These are phyloP conservation scores for Nakazawaea laoshanensis DNA, from an alignment of 805 yeast species.

Conservation along the genomic window DNA sequence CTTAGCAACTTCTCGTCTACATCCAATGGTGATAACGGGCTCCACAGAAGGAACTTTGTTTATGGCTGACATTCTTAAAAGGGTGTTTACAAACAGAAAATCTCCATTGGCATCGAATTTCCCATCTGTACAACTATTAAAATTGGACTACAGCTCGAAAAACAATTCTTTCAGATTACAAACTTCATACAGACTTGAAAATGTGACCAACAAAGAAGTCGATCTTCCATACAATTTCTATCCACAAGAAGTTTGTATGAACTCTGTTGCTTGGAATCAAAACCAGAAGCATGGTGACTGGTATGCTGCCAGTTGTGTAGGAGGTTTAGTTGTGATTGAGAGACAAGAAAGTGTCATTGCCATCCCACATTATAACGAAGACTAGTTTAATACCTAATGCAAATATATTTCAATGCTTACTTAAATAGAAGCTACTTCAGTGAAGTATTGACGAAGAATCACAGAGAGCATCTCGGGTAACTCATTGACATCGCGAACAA, in stretches of 20 bases:
- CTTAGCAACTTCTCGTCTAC: constrained; percentile 30
- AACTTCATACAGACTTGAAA: constrained; percentile 27
- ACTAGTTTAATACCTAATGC: neutral
- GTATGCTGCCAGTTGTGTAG: constrained; percentile 44
- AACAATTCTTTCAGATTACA: constrained; percentile 31
- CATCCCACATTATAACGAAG: constrained; percentile 2
- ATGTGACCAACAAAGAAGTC: constrained; percentile 20
- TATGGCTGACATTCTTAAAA: constrained; percentile 29
- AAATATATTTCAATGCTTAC: neutral
- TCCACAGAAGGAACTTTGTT: constrained; percentile 40
- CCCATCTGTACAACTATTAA: constrained; percentile 18
- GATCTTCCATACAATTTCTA: constrained; percentile 27
- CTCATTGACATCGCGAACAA: constrained; percentile 82
- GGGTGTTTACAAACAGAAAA: constrained; percentile 15
- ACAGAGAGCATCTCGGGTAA: constrained; percentile 86
- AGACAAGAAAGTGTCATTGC: constrained; percentile 15
- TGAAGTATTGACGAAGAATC: constrained; percentile 86
- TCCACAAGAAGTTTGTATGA: constrained; percentile 42
- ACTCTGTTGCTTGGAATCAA: constrained; percentile 53
- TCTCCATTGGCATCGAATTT: constrained; percentile 1
- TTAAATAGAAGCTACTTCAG: constrained; percentile 43
- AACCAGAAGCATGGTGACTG: constrained; percentile 30
- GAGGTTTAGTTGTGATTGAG: constrained; percentile 43
- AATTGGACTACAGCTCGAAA: constrained; percentile 28
- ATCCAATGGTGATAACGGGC: constrained; percentile 39